Percentiles rank a stretch among this genome's conserved stretches.
phyloP scores from a whole-genome alignment of 2,329 filamentous ascomycete species.

The Calonectria montana region DNA sequence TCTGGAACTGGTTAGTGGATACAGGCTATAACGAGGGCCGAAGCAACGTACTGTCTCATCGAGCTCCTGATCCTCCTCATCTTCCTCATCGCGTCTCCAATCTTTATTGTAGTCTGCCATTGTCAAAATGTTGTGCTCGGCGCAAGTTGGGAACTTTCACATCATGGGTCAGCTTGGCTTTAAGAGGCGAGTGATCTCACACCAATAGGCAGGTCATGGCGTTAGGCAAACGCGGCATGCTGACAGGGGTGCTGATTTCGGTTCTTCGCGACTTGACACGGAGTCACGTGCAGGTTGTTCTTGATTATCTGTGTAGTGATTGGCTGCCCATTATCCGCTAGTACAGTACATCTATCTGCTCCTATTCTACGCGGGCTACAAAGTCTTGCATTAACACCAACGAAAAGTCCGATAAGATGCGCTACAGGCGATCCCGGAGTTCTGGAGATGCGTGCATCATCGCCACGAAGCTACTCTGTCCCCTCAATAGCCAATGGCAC shows the following conservation, averaged over 20 bases:
- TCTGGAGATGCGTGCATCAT: constrained; percentile 42
- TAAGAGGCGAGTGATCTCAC: constrained; percentile 38
- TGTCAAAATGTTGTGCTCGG: constrained; percentile 26
- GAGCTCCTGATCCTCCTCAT: constrained; percentile 70
- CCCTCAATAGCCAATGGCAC: constrained; percentile 34
- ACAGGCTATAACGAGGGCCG: constrained; percentile 8
- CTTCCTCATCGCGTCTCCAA: constrained; percentile 67
- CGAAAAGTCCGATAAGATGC: constrained; percentile 37
- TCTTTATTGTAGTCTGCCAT: constrained; percentile 54
- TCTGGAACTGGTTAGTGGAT: constrained; percentile 59
- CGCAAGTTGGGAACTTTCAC: constrained; percentile 23
- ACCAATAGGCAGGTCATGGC: constrained; percentile 37
- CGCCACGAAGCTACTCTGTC: constrained; percentile 35
- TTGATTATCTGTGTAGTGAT: constrained; percentile 41
- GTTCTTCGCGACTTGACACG: constrained; percentile 36
- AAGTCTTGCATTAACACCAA: constrained; percentile 24
- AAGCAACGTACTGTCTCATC: constrained; percentile 68
- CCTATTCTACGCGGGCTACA: neutral
- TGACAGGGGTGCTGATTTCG: constrained; percentile 33
- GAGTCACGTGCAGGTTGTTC: constrained; percentile 43
- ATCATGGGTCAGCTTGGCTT: constrained; percentile 34
- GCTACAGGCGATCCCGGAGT: constrained; percentile 37
- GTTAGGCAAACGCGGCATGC: constrained; percentile 47
- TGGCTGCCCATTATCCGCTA: constrained; percentile 33
- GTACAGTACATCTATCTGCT: constrained; percentile 17